A percentile compares a stretch with the other conserved stretches of the same genome.
Conservation (phyloP, 2,329 filamentous ascomycete species). For the Aspergillus glaucus region DNA sequence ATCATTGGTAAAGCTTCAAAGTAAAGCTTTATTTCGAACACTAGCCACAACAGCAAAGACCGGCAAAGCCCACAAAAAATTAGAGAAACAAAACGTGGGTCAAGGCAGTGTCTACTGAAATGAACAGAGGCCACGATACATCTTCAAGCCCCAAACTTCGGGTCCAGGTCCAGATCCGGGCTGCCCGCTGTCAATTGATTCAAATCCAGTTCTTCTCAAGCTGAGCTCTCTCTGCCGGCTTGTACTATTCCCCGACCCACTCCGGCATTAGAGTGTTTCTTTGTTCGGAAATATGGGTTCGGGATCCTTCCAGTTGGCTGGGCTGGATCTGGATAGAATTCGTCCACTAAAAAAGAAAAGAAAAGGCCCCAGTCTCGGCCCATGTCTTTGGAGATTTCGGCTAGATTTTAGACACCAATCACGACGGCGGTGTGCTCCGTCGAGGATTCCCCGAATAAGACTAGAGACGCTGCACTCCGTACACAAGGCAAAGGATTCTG, state of each 20-base stretch:
- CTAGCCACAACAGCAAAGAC: no score
- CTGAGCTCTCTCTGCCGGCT: background rate
- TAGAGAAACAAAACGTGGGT: background rate
- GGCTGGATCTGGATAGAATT: no score
- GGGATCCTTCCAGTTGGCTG: no score
- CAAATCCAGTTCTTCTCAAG: background rate
- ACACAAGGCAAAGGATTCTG: background rate
- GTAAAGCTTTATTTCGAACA: no score
- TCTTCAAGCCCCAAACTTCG: background rate
- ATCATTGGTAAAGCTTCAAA: no score
- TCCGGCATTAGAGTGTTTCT: background rate
- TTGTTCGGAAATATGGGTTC: no score
- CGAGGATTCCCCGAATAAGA: background rate
- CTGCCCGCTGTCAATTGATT: background rate
- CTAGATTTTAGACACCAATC: background rate
- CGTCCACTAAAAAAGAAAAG: no score
- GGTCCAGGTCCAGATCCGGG: background rate
- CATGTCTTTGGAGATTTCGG: no score
- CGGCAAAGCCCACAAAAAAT: no score
- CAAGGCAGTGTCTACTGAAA: background rate
- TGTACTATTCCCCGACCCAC: background rate
- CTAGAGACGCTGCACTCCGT: background rate
- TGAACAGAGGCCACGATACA: background rate
- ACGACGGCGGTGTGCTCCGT: background rate
- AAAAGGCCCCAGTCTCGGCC: no score